Evolutionary conservation across 768 basidiomycete species (phyloP), one percentile per base, ranked within the genome.

Genomic region (Suillus tomentosus): DNA sequence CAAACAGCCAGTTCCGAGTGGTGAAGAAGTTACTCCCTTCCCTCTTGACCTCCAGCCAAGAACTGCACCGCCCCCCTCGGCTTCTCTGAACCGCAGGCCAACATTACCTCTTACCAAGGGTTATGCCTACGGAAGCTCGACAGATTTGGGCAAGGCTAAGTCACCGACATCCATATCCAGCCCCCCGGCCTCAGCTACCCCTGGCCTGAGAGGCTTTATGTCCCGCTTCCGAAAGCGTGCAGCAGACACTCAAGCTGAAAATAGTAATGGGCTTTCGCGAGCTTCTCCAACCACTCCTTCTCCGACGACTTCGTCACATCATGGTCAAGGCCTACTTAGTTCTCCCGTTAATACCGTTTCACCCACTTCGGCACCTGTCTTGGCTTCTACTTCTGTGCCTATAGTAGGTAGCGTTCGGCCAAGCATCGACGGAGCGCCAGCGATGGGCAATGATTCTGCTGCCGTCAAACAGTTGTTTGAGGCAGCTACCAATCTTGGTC

Each of bases 181-280:
- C 65, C 88, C 89, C n/a, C 87, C 89, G 68, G 84, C 90, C 4
- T 86, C 88, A 24, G 84, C 89, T 34, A 82, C 87, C 22, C 92
- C 92, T 40, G 88, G 91, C 24, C 71, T 94, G 31, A 91, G 86
- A 74, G 88, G 91, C 15, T 88, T 94, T 74, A 92, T 94, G 85
- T 85, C 91, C 36, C 86, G 90, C 37, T 91, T 94, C 73, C 83
- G 90, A 43, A 79, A 69, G 63, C 77, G 77, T 53, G 66, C 73
- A 27, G 34, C 65, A 48, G 75, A 78, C 27, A 11, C 64, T 31
- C 73, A 67, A 42, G 70, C 74, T 67, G 69, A 77, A 42, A 69
- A 69, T 57, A 78, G 74, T 8, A 77, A 74, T 50, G 62, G 70
- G 53, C 68, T 73, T 65, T 74, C 72, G 40, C 66, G 70, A 62